These are phyloP conservation scores for Fragilaria radians DNA, from an alignment of 108 stramenopile genomes.

Conservation along the genomic window DNA sequence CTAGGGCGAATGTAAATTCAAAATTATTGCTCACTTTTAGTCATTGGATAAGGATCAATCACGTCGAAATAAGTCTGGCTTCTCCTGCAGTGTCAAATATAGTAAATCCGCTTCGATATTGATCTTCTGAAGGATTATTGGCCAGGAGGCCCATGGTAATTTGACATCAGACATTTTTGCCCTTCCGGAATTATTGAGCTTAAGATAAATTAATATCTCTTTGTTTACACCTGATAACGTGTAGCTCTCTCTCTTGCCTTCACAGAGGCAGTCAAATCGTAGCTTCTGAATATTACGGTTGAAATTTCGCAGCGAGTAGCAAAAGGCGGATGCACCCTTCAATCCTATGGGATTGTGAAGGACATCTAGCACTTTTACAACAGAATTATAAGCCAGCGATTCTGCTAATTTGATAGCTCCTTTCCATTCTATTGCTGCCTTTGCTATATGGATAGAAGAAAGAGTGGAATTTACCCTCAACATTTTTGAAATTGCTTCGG, in stretches of 20 bases:
- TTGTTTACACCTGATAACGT: background rate
- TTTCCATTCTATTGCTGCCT: background rate
- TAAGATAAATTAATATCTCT: slow-evolving; percentile 2
- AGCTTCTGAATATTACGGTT: background rate
- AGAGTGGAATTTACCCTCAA: background rate
- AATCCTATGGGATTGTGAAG: background rate
- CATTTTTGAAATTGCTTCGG: background rate
- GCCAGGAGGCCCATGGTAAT: slow-evolving; percentile 1
- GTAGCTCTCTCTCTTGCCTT: too few species aligned
- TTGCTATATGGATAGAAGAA: background rate
- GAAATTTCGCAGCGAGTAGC: background rate
- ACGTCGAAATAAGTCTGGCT: background rate
- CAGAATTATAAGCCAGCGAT: background rate
- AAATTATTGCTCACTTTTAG: background rate
- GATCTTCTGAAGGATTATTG: background rate
- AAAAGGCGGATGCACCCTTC: background rate
- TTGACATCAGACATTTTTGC: background rate
- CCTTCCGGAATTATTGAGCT: background rate
- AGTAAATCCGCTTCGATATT: background rate
- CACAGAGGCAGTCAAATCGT: background rate
- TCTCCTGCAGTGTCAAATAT: background rate
- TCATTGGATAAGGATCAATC: background rate
- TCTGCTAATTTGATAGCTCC: background rate
- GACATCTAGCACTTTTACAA: background rate
- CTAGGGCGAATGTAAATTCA: too few species aligned